Evolutionary conservation across 345 rosid genomes (phyloP), one percentile per base, ranked within the genome.

Genomic region (Cardamine resedifolia): DNA sequence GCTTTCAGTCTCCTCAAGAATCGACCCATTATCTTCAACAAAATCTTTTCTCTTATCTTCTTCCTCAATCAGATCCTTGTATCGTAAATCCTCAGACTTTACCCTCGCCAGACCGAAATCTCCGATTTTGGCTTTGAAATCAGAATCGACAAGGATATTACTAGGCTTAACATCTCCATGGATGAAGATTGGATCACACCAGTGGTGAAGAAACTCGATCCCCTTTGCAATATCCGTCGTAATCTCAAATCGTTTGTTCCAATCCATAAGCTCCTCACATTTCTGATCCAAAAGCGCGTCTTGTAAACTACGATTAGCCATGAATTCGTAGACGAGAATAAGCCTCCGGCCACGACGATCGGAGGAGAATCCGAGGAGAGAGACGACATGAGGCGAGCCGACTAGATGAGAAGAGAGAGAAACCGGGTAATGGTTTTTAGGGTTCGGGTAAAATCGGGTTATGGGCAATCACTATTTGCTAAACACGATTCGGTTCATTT

Each of bases 91-190:
- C 71, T 82, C 90, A 0, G 79, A 81, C 67, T 85, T 86, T 68
- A 86, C 58, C 62, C 94, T 85, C 11, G 91, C 90, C 1, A 88
- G 84, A 10, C 91, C 94, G 19, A 88, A 88, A 81, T 88, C 94
- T 12, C 91, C 89, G 9, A 88, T 86, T 68, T 86, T 88, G 9
- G 91, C 91, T n/a, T 73, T 85, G 70, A 88, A 88, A 68, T 71
- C 77, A n/a, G 77, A 74, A 41, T 83, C 88, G 2, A 88, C 67
- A 60, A 86, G 78, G 50, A 88, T 76, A 21, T 88, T 88, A 73
- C 94, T 83, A 11, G 94, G 94, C 58, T 88, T 88, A 20, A 88
- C 74, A 70, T 88, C 94, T 0, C 94, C 91, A 39, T 88, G 94
- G 51, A 85, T 86, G 44, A 88, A 81, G 2, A 81, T 58, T 4